Percentiles rank a stretch among this genome's conserved stretches.
phyloP scores from a whole-genome alignment of 1,284 basidiomycete genomes.

The Moesziomyces globuligerus region DNA sequence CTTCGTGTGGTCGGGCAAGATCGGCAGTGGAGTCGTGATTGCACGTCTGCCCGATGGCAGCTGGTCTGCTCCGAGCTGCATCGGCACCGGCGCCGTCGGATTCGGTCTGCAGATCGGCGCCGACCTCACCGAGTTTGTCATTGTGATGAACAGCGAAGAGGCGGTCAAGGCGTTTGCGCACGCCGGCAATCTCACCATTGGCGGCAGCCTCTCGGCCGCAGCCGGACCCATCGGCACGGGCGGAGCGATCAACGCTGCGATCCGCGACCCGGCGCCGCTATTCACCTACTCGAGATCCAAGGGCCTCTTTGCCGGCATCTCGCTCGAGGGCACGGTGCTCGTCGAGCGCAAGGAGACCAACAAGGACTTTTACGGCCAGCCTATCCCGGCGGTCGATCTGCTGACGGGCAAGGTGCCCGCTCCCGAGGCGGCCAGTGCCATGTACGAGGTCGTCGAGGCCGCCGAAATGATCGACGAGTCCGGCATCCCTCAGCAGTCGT shows the following conservation, averaged over 20 bases:
- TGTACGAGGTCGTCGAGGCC: conserved; percentile 93
- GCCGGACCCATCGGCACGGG: conserved; percentile 87
- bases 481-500: conserved; percentile 80
- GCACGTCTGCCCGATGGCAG: conserved; percentile 93
- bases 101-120: conserved; percentile 91
- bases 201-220: conserved; percentile 70
- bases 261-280: conserved; percentile 94
- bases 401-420: conserved; percentile 91
- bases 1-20: conserved; percentile 95
- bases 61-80: conserved; percentile 96
- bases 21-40: conserved; percentile 92
- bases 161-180: conserved; percentile 93
- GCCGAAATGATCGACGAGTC: conserved; percentile 72
- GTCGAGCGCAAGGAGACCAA: conserved; percentile 87
- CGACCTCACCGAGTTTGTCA: conserved; percentile 73
- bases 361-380: conserved; percentile 89
- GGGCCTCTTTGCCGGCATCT: conserved; percentile 93
- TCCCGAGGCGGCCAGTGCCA: conserved; percentile 88
- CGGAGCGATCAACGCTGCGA: conserved; percentile 83
- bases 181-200: conserved; percentile 95
- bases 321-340: conserved; percentile 91
- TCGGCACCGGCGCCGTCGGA: conserved; percentile 88
- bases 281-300: conserved; percentile 96
- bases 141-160: conserved; percentile 95
- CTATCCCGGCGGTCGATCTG: conserved; percentile 87